Base-by-base conservation (phyloP, 805 yeast genomes). In the Ogataea nitratoaversa region DNA sequence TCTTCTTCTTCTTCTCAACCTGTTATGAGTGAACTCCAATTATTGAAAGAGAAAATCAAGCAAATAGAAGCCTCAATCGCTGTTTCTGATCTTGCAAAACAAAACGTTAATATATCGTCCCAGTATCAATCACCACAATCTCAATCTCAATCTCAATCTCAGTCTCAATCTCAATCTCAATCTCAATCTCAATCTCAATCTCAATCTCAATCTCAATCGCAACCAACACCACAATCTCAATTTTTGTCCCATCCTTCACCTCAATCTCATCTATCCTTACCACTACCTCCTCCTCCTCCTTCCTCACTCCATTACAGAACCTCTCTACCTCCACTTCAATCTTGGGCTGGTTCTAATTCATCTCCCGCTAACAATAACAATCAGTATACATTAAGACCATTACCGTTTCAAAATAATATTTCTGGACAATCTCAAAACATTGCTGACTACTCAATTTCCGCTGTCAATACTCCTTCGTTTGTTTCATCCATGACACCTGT, bases 51-150 rank as follows among this genome's bases (percentile, higher is more conserved):
- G 8, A 69, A 70, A 41, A 68, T 73, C 30, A 67, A 62, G 38
- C 70, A 69, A 47, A 62, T 73, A 4, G 79, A 73, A 47, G 70
- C 71, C 1, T 65, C 73, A 1, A 62, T 68, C 23, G 65, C 68
- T 0, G 65, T 60, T 5, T 57, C 67, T 12, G 69, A 60, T 32
- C 32, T 49, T 13, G 41, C 48, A 7, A 40, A 42, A 23, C 41
- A 42, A 9, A 35, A 41, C 19, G 18, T 30, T 25, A 28, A 24
- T 17, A n/a, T 27, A 5, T 11, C 25, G 7, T 22, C 25, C 11
- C 25, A 22, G 11, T 11, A 22, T 8, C 25, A 22, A 22, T 11
- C 7, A 22, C 25, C 14, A 27, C 32, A 14, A 5, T 38, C 4
- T 30, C 43, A 17, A 13, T 18, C 17, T 4, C 34, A 5, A 29